phyloP scores from a whole-genome alignment of 2,329 filamentous ascomycete genomes.

The Rachicladosporium sp. region DNA sequence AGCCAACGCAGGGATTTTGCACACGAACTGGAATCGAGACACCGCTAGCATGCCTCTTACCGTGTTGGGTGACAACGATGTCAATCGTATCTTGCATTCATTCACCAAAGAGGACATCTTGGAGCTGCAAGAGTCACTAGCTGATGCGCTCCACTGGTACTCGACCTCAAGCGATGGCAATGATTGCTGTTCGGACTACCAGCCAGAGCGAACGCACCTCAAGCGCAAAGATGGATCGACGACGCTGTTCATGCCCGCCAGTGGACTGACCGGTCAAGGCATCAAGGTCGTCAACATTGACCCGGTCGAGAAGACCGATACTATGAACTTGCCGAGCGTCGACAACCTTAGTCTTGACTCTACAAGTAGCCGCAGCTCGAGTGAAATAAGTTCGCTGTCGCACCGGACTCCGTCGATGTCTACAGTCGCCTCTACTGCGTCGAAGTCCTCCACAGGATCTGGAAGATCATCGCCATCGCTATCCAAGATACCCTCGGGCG shows the following conservation, averaged over 20 bases:
- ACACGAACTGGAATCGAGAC: too few species aligned
- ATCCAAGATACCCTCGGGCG: conserved; percentile 16
- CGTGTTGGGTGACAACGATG: conserved; percentile 44
- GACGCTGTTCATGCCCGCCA: conserved; percentile 57
- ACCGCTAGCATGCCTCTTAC: conserved; percentile 43
- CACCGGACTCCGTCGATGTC: conserved; percentile 17
- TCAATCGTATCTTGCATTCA: conserved; percentile 42
- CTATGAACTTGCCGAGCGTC: conserved; percentile 13
- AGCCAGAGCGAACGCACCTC: conserved; percentile 49
- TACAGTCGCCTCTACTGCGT: conserved; percentile 10
- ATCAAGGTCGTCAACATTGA: conserved; percentile 53
- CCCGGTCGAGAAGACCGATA: conserved; percentile 18
- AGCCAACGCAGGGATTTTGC: too few species aligned
- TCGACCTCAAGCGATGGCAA: conserved; percentile 47
- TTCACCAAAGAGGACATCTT: conserved; percentile 45
- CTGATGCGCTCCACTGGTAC: conserved; percentile 51
- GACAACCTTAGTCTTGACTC: conserved; percentile 16
- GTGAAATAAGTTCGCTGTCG: conserved; percentile 3
- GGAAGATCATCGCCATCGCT: conserved; percentile 15
- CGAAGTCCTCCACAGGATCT: conserved; percentile 13
- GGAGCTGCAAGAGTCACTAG: conserved; percentile 45
- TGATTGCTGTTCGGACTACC: conserved; percentile 47
- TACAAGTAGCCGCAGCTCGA: conserved; percentile 10
- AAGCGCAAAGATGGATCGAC: conserved; percentile 49
- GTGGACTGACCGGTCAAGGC: conserved; percentile 45